phyloP scores from a whole-genome alignment of 768 basidiomycete species.

The Rhizopogon vesiculosus region DNA sequence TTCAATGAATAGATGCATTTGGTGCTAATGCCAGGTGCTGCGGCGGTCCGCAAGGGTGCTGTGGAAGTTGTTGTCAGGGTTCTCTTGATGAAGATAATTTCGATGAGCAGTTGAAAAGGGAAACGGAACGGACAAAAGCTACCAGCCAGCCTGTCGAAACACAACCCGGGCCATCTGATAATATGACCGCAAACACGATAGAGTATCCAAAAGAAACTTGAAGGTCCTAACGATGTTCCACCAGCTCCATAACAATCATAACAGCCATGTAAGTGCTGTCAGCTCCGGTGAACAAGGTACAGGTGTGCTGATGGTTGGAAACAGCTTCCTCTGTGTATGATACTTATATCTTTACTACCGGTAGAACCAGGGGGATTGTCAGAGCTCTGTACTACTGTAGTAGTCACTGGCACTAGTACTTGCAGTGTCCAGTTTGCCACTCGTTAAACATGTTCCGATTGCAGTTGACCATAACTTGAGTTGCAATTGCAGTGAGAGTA shows the following conservation, averaged over 20 bases:
- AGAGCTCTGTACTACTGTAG: too few species aligned
- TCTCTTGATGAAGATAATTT: conserved; percentile 25
- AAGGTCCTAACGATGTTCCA: not conserved
- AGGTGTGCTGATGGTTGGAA: not conserved
- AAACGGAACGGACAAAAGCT: conserved; percentile 15
- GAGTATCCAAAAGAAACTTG: not conserved
- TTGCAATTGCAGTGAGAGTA: too few species aligned
- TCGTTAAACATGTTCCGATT: too few species aligned
- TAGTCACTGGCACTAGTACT: too few species aligned
- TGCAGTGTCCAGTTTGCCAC: too few species aligned
- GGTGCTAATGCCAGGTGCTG: conserved; percentile 19
- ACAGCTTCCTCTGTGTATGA: not conserved
- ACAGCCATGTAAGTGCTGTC: not conserved
- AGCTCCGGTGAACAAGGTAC: not conserved
- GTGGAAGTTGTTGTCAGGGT: conserved; percentile 21
- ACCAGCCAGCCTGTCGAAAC: conserved; percentile 8
- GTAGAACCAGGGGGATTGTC: too few species aligned
- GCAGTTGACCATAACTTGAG: too few species aligned
- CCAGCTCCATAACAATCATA: not conserved
- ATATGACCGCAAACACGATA: not conserved
- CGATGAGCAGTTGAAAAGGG: conserved; percentile 23
- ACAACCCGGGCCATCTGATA: conserved; percentile 13
- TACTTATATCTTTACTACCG: too few species aligned
- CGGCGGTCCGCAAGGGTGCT: conserved; percentile 22
- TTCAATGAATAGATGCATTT: conserved; percentile 12